phyloP scores from a whole-genome alignment of 179 eudicot species.

The Carnegiea gigantea region DNA sequence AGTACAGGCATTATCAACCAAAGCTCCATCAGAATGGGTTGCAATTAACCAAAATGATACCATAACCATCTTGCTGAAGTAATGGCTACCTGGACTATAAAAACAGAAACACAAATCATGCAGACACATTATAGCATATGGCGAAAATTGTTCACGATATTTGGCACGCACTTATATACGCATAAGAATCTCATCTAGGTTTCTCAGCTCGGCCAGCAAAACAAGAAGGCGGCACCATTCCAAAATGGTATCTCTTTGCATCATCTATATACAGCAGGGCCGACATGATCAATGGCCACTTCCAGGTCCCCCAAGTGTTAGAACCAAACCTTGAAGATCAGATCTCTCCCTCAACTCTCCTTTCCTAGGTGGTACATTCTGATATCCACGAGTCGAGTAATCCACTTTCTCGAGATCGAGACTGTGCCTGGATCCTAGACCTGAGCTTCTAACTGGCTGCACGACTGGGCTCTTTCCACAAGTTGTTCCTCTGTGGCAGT shows the following conservation, averaged over 20 bases:
- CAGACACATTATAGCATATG: neutral
- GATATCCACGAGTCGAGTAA: slow-evolving; percentile 27
- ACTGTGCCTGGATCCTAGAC: slow-evolving; percentile 20
- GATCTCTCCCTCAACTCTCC: slow-evolving; percentile 37
- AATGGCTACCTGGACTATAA: no score
- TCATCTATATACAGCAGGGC: slow-evolving; percentile 13
- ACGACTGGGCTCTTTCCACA: slow-evolving; percentile 9
- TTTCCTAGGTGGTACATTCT: slow-evolving; percentile 21
- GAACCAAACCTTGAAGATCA: slow-evolving; percentile 71
- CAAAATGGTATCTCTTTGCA: neutral
- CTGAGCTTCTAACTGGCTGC: slow-evolving; percentile 12
- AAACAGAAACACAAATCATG: no score
- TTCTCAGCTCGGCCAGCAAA: neutral
- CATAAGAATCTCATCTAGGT: neutral
- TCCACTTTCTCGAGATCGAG: slow-evolving; percentile 22
- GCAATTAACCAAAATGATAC: no score
- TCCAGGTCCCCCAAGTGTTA: slow-evolving; percentile 69
- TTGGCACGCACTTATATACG: neutral
- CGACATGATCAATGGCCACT: slow-evolving; percentile 27
- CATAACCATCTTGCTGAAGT: no score
- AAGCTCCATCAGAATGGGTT: no score
- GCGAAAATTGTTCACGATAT: neutral
- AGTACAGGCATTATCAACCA: no score
- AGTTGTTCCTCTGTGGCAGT: slow-evolving; percentile 3
- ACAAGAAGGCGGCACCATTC: neutral